Conservation (phyloP, 768 basidiomycete genomes). For the Lactifluus hygrophoroides region DNA sequence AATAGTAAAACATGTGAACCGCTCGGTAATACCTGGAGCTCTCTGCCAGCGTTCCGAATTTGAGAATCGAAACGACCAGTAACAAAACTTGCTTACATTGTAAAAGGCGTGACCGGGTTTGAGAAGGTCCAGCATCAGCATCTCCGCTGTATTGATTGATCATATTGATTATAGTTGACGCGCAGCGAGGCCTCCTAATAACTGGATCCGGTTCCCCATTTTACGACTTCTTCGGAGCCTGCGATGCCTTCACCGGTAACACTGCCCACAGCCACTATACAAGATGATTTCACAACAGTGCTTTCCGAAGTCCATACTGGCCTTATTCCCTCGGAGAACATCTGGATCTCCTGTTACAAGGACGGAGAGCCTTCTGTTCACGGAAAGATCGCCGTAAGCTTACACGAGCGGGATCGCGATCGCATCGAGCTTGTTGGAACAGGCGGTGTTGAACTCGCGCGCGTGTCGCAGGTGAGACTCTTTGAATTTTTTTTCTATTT, state of each 20-base stretch:
- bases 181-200: neutral
- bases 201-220: neutral
- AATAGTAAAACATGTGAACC: no score
- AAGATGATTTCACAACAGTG: slow-evolving; percentile 17
- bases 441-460: slow-evolving; percentile 10
- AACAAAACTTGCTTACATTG: no score
- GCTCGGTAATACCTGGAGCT: no score
- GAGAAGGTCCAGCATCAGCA: no score
- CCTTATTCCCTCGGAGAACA: slow-evolving; percentile 13
- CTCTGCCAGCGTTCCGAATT: no score
- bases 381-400: slow-evolving; percentile 10
- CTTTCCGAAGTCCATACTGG: slow-evolving; percentile 19
- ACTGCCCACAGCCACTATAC: slow-evolving; percentile 17
- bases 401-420: slow-evolving; percentile 19
- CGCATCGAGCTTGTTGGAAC: slow-evolving; percentile 14
- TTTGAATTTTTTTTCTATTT: no score
- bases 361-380: slow-evolving; percentile 17
- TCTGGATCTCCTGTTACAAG: slow-evolving; percentile 21
- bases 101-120: no score
- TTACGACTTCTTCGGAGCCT: no score
- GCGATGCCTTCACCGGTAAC: slow-evolving; percentile 5
- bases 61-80: no score
- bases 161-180: no score
- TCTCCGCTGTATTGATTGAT: no score
- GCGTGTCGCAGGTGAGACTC: slow-evolving; percentile 9